These are phyloP conservation scores for Amaranthus hypochondriacus DNA, from an alignment of 148 eudicot genomes.

Conservation along the genomic window DNA sequence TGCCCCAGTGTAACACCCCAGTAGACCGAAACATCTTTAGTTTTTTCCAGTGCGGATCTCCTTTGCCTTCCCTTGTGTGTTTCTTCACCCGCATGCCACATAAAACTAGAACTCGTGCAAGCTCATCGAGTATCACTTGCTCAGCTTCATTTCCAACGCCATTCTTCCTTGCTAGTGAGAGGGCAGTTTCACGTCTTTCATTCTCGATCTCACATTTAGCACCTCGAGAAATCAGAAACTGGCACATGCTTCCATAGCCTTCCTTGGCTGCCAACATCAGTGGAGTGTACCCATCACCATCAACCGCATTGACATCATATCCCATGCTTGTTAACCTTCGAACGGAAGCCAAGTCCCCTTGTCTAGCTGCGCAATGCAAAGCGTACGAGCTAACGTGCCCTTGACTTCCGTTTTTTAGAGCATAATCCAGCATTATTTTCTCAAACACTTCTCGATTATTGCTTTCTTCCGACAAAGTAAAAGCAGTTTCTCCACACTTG, in stretches of 20 bases:
- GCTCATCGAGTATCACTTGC: constrained; percentile 45
- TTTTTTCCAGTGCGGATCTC: constrained; percentile 46
- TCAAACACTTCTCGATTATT: constrained; percentile 39
- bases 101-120: constrained; percentile 52
- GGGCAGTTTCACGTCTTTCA: constrained; percentile 28
- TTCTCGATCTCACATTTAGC: constrained; percentile 32
- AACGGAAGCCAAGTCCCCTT: constrained; percentile 29
- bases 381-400: constrained; percentile 28
- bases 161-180: constrained; percentile 29
- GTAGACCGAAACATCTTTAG: constrained; percentile 42
- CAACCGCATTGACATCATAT: constrained; percentile 26
- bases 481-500: constrained; percentile 31
- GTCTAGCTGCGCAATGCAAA: constrained; percentile 30
- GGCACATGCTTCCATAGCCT: constrained; percentile 31
- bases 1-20: constrained; percentile 67
- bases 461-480: constrained; percentile 26
- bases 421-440: constrained; percentile 35
- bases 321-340: constrained; percentile 25
- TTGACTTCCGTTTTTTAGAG: constrained; percentile 26
- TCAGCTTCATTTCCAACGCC: constrained; percentile 44
- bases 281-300: constrained; percentile 34
- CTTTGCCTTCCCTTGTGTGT: constrained; percentile 59
- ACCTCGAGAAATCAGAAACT: constrained; percentile 33
- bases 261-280: constrained; percentile 35
- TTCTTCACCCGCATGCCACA: constrained; percentile 48